Base-by-base conservation (phyloP, 352 stramenopile species). In the Phytophthora pisi region DNA sequence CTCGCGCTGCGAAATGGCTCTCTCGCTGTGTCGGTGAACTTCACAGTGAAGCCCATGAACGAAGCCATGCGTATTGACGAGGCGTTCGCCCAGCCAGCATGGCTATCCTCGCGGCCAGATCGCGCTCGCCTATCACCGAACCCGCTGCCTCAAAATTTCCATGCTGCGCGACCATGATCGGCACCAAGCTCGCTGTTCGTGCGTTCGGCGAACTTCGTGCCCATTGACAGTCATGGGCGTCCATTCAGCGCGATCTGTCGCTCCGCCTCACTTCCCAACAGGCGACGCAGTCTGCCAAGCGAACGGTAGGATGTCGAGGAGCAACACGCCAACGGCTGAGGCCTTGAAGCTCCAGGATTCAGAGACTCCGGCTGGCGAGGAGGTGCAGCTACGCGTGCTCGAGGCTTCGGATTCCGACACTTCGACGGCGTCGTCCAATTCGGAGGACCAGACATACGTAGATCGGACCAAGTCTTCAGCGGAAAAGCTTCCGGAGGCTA, bases 381-480 rank as follows among this genome's bases (percentile, higher is more conserved):
- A 63, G 13, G 42, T 69, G 50, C 53, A 69, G 31, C 36, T 73
- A 13, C 18, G 49, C 18, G 62, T 70, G 7, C 9, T 61, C 20
- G 54, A 57, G 16, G 20, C 49, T 8, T 70, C 66, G 34, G 45
- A 49, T 40, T 15, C 31, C 18, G 45, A 66, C 23, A 59, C 55
- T 5, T 72, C 58, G 23, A 59, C 52, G 5, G 60, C 65, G 11
- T 66, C 61, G 26, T 70, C 55, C 23, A 24, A 47, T 46, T 63
- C 61, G 5, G 66, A 66, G 16, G 43, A 70, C 45, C 54, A 70
- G 26, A 66, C 60, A 5, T 70, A 66, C 38, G 23, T 69, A 49
- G 24, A 16, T 43, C 53, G 56, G n/a, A 18, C 10, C 5, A 70
- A 63, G 43, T 60, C 55, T 55, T 36, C 40, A 24, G 52, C 52